Evolutionary conservation across 441 rosid species (phyloP).

Genomic region (Rhodomyrtus psidioides): DNA sequence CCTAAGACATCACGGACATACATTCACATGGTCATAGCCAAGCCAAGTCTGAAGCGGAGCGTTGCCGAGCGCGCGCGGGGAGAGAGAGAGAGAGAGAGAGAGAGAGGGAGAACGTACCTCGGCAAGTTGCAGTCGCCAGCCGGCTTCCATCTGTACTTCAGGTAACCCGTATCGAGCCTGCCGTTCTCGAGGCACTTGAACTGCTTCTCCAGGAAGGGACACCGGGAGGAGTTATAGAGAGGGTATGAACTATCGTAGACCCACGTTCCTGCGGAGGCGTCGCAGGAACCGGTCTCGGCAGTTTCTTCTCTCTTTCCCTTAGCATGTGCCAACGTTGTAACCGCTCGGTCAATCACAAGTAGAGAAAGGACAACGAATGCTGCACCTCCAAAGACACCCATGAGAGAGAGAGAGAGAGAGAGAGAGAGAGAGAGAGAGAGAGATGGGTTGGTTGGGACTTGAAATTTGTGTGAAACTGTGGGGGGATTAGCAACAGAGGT

Average conservation of each 20-base stretch:
- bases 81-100: background rate
- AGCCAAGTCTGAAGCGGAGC: background rate
- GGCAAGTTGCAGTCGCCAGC: constrained; percentile 15
- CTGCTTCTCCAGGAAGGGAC: constrained; percentile 18
- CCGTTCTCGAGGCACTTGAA: constrained; percentile 27
- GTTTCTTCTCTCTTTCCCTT: background rate
- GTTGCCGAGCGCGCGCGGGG: background rate
- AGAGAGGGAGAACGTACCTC: constrained; percentile 2
- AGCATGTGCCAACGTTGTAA: background rate
- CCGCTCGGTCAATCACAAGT: background rate
- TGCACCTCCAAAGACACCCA: background rate
- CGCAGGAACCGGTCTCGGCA: constrained; percentile 2
- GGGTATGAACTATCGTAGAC: constrained; percentile 20
- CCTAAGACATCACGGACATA: background rate
- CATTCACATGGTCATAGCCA: background rate
- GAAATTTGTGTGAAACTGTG: background rate
- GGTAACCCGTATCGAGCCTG: constrained; percentile 20
- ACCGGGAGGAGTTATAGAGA: constrained; percentile 6
- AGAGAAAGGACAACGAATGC: background rate
- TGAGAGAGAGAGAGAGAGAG: background rate
- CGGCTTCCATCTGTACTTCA: constrained; percentile 30
- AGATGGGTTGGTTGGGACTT: background rate
- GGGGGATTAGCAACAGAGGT: background rate
- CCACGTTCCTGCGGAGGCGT: constrained; percentile 22
- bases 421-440: too few species aligned